Evolutionary conservation across 2,329 filamentous ascomycete species (phyloP).

Genomic region (Verticillium isaacii): DNA sequence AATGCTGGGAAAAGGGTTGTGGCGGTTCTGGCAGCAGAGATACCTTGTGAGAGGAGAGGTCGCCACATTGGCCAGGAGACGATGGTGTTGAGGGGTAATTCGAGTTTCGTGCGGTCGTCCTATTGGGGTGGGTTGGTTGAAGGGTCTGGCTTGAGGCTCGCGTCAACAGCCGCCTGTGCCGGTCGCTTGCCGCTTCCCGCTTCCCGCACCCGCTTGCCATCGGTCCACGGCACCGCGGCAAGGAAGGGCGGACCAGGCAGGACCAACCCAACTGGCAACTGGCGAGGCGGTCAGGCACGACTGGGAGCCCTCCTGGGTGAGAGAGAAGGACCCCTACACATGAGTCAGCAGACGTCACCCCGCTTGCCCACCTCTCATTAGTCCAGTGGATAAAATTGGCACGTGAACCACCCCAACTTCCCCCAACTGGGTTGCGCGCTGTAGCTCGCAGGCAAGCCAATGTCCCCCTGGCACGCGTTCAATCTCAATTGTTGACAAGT

Average conservation of each 20-base stretch:
- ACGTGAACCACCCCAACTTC: not conserved
- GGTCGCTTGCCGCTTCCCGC: not conserved
- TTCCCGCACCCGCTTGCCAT: not conserved
- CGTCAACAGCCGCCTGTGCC: not conserved
- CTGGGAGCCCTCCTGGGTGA: not conserved
- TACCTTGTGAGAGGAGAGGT: slow-evolving; percentile 9
- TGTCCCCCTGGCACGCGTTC: not conserved
- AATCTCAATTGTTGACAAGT: slow-evolving; percentile 1
- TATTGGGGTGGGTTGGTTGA: not conserved
- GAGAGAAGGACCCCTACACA: not conserved
- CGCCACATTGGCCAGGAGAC: slow-evolving; percentile 8
- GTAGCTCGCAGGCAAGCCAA: not conserved
- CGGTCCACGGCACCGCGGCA: not conserved
- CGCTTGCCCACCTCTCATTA: not conserved
- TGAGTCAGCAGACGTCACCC: not conserved
- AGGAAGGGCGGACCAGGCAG: not conserved
- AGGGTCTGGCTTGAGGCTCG: not conserved
- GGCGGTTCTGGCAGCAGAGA: slow-evolving; percentile 9
- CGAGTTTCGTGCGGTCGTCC: not conserved
- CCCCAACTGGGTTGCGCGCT: not conserved
- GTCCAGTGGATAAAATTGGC: not conserved
- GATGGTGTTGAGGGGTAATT: slow-evolving; percentile 1
- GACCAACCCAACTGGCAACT: not conserved
- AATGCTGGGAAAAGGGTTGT: not conserved
- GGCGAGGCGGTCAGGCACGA: not conserved